Evolutionary conservation across 2,329 filamentous ascomycete genomes (phyloP).

Genomic region (Hortaea sp.): DNA sequence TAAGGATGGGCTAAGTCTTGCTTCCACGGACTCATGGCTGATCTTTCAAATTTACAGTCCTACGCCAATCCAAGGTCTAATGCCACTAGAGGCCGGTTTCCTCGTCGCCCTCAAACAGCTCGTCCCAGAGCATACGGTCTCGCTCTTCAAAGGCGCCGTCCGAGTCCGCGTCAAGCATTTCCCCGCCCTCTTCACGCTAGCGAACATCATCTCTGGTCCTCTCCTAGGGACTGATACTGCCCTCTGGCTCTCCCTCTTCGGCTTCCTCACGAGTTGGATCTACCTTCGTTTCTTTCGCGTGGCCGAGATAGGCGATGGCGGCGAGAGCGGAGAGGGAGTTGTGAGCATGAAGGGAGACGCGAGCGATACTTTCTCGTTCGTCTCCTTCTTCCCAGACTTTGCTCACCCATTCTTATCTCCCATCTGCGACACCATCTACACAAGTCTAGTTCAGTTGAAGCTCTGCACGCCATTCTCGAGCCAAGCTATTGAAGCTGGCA

Average conservation of each 20-base stretch:
- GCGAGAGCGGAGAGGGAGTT: conserved; percentile 15
- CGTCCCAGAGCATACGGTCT: conserved; percentile 91
- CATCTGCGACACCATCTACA: conserved; percentile 66
- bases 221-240: conserved; percentile 63
- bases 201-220: conserved; percentile 58
- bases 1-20: too few relatives aligned
- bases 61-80: conserved; percentile 77
- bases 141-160: conserved; percentile 76
- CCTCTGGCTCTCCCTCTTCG: conserved; percentile 67
- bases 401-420: conserved; percentile 67
- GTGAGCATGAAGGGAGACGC: conserved; percentile 69
- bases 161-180: conserved; percentile 80
- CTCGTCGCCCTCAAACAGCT: conserved; percentile 97
- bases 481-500: conserved; percentile 65
- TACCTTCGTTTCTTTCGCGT: conserved; percentile 95
- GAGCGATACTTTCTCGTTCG: conserved; percentile 91
- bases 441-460: conserved; percentile 60
- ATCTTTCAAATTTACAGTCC: conserved; percentile 36
- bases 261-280: conserved; percentile 82
- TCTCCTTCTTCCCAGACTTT: conserved; percentile 85
- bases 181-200: conserved; percentile 63
- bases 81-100: conserved; percentile 84
- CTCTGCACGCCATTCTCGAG: conserved; percentile 79
- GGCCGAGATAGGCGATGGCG: conserved; percentile 36
- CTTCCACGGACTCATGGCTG: too few relatives aligned